Evolutionary conservation across 768 basidiomycete species (phyloP), one percentile per base, ranked within the genome.

Genomic region (Sporobolomyces phaffii): DNA sequence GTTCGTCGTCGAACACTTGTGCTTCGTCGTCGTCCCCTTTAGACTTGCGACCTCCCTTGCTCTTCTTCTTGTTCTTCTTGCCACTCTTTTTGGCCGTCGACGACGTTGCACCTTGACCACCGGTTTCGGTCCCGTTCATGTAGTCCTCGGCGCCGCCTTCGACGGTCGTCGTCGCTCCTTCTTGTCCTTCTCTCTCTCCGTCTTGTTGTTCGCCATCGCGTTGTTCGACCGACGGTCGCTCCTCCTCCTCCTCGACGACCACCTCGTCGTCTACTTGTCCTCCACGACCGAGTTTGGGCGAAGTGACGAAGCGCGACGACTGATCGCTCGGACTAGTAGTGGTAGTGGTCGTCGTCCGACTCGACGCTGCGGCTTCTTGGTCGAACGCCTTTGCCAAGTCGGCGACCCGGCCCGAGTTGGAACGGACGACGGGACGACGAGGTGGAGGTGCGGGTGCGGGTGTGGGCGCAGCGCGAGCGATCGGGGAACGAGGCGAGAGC

Each of bases 301-400:
- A 38, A 17, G 17, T 17, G 38, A 38, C 38, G 17, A 38, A n/a
- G n/a, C n/a, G n/a, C 38, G 38, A 38, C 38, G 38, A 38, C 9
- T 38, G 38, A 38, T 17, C 38, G 10, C 10, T 9, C 26, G 22
- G 11, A 36, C 34, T 20, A 47, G 33, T 22, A 47, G 22, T 24
- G 33, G 26, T 1, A n/a, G 22, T 33, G 8, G 5, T 15, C 2
- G 11, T 45, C 56, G 26, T 33, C 13, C 6, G 28, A 28, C 17
- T 26, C 29, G 3, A 36, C 49, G 14, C 38, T 20, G 10, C 36
- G 5, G 49, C 60, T 29, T 61, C 48, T 20, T 61, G 29, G n/a
- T 58, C 56, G n/a, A 58, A 58, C 40, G 56, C 56, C 41, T 58
- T 58, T n/a, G 56, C 56, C 18, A 58, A 33, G 13, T 34, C n/a